Evolutionary conservation across 2,329 filamentous ascomycete species (phyloP), one percentile per base, ranked within the genome.

Genomic region (Penicillium sp.): DNA sequence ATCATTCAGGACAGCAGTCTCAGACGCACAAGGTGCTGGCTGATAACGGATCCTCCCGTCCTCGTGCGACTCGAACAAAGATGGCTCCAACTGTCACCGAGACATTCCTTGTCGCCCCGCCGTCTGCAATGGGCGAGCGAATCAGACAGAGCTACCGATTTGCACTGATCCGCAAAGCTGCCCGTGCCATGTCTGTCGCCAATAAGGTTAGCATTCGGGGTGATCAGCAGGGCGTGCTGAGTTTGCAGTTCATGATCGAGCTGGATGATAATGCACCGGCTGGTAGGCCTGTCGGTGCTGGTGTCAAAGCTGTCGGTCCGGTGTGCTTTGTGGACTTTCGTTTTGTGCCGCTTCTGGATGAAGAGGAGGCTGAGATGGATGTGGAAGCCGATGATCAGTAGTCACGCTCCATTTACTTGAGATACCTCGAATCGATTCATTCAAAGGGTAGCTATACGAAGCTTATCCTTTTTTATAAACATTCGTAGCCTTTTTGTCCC

Each of bases 201-300:
- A 90, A 80, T 61, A 98, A 97, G 69, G 90, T 97, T 47, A 95
- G 89, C 64, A 78, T 98, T 51, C 78, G 93, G 13, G 85, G 89
- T 0, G 93, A 98, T 68, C 77, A 80, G 1, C 88, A 95, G 64
- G 91, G 93, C 0, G 91, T 98, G 24, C 69, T 98, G 54, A 96
- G 88, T 68, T 72, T 97, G 65, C 93, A 98, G 64, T 96, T 97
- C 61, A 93, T 98, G 86, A 85, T 98, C 13, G 89, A 96, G 64
- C 77, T 90, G 34, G 88, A 93, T 51, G 79, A 58, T 37, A 38
- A 79, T 6, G 78, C 79, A 35, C 49, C 50, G 7, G 49, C 54
- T 35, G 59, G 57, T 18, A 55, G 56, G 13, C 48, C 55, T 16
- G 56, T 61, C 38, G 56, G 50, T 23, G 50, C 57, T 20, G 58